phyloP scores from a whole-genome alignment of 148 eudicot species.

The Fallopia convolvulus region DNA sequence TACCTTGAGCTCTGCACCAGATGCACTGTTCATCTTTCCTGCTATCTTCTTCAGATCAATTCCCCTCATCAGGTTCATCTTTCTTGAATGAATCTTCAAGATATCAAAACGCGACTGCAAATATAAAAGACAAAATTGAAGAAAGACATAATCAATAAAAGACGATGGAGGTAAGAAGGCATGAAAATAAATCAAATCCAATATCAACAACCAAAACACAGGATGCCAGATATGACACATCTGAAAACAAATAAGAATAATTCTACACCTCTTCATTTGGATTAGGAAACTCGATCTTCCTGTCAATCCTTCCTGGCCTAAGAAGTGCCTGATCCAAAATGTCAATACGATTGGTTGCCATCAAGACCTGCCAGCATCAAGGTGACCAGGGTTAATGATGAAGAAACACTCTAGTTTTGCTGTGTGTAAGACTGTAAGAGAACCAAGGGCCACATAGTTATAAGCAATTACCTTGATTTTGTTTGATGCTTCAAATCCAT shows the following conservation, averaged over 20 bases:
- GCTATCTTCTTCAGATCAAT: conserved; percentile 75
- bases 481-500: conserved; percentile 84
- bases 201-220: not conserved
- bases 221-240: not conserved
- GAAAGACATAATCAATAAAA: not conserved
- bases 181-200: not conserved
- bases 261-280: conserved; percentile 59
- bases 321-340: conserved; percentile 75
- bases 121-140: conserved; percentile 8
- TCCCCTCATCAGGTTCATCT: conserved; percentile 66
- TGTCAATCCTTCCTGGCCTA: conserved; percentile 75
- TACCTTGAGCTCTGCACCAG: conserved; percentile 82
- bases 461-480: conserved; percentile 46
- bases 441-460: not conserved
- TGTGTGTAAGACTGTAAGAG: not conserved
- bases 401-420: not conserved
- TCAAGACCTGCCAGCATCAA: conserved; percentile 38
- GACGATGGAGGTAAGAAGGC: not conserved
- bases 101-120: conserved; percentile 60
- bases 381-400: not conserved
- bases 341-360: conserved; percentile 80
- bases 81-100: conserved; percentile 62
- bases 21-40: conserved; percentile 76
- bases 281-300: conserved; percentile 76
- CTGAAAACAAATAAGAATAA: not conserved